phyloP scores from a whole-genome alignment of 768 basidiomycete species.

The Mycena filopes region DNA sequence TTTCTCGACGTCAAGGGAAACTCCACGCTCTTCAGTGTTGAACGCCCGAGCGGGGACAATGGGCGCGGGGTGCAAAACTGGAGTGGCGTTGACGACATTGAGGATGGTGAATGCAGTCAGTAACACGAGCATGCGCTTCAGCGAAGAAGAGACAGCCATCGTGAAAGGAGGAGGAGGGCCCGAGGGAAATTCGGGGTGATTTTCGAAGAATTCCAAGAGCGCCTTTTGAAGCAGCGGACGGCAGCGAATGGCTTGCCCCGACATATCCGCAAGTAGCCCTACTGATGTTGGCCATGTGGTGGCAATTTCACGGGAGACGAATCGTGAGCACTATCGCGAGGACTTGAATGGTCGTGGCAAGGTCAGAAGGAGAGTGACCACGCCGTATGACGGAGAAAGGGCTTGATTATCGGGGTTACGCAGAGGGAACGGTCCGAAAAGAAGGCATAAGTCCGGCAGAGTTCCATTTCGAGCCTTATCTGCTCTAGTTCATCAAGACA shows the following conservation, averaged over 20 bases:
- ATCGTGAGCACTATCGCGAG: background rate
- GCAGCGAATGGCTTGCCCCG: background rate
- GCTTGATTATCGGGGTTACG: background rate
- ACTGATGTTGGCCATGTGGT: constrained; percentile 12
- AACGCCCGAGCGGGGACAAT: constrained; percentile 54
- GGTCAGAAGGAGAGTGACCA: constrained; percentile 14
- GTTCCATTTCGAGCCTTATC: constrained; percentile 12
- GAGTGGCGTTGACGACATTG: constrained; percentile 50
- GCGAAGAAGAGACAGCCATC: constrained; percentile 17
- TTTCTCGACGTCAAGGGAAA: constrained; percentile 53
- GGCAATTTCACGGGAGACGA: constrained; percentile 14
- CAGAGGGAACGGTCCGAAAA: background rate
- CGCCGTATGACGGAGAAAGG: background rate
- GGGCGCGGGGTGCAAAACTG: constrained; percentile 64
- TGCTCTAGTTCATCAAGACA: background rate
- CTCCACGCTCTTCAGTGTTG: constrained; percentile 45
- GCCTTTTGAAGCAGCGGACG: constrained; percentile 16
- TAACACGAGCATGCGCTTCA: constrained; percentile 24
- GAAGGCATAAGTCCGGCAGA: background rate
- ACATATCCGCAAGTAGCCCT: background rate
- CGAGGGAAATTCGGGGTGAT: constrained; percentile 19
- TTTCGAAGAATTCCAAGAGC: background rate
- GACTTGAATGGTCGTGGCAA: background rate
- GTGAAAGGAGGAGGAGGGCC: constrained; percentile 4
- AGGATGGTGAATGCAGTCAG: constrained; percentile 22